phyloP scores from a whole-genome alignment of 257 asterid species.

The Rehmannia glutinosa region DNA sequence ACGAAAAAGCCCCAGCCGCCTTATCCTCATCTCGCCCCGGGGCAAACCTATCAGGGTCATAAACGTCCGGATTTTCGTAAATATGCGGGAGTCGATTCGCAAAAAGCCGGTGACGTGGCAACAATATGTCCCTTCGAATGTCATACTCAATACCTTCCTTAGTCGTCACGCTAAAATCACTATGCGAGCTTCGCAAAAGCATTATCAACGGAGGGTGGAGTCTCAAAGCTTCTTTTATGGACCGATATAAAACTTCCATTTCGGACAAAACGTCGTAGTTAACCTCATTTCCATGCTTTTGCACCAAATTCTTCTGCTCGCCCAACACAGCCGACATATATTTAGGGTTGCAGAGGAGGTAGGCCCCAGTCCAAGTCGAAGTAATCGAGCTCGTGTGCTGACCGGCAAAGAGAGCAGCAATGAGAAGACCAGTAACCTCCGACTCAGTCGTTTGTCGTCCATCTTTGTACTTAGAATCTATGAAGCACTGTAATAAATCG shows the following conservation, averaged over 20 bases:
- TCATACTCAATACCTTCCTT: conserved; percentile 75
- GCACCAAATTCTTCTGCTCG: conserved; percentile 68
- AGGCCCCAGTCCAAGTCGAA: conserved; percentile 92
- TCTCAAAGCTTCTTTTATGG: conserved; percentile 87
- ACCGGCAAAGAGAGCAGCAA: conserved; percentile 96
- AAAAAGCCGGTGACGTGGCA: conserved; percentile 55
- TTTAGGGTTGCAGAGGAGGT: conserved; percentile 74
- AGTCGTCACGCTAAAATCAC: conserved; percentile 73
- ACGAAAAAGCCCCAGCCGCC: conserved; percentile 86
- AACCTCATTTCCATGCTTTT: conserved; percentile 64
- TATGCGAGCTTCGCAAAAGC: conserved; percentile 87
- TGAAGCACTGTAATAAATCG: conserved; percentile 87
- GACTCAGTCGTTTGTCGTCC: conserved; percentile 74
- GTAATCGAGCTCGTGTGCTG: conserved; percentile 98
- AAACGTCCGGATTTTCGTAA: conserved; percentile 65
- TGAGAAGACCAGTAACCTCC: conserved; percentile 85
- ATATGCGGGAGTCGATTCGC: conserved; percentile 62
- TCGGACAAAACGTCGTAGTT: conserved; percentile 83
- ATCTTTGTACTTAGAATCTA: conserved; percentile 90
- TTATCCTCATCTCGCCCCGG: conserved; percentile 93
- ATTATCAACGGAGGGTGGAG: conserved; percentile 94
- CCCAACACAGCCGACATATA: conserved; percentile 70
- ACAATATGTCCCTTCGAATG: conserved; percentile 58
- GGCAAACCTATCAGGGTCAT: conserved; percentile 81
- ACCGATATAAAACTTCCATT: conserved; percentile 80